A percentile compares a stretch with the other conserved stretches of the same genome.
Evolutionary conservation across 768 basidiomycete genomes (phyloP).

Genomic region (Lactarius vividus): DNA sequence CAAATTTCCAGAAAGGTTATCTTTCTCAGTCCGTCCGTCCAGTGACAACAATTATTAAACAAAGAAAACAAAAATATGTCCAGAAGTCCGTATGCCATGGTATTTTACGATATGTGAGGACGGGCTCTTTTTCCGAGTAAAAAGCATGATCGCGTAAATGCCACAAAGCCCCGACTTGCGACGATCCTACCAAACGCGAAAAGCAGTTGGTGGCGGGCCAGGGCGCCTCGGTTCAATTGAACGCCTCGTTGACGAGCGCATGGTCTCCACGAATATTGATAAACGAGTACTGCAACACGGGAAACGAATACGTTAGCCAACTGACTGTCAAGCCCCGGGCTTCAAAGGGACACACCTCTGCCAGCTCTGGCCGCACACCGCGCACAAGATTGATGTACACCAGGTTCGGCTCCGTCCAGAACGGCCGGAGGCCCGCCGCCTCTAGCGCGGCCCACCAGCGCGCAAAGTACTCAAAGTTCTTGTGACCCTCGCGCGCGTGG

Average conservation of each 20-base stretch:
- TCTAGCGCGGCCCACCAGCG: constrained; percentile 70
- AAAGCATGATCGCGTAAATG: neutral
- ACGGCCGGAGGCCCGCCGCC: constrained; percentile 62
- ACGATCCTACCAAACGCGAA: neutral
- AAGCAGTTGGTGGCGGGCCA: neutral
- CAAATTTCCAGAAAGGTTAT: no score
- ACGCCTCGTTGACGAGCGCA: neutral
- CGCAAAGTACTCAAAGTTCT: constrained; percentile 50
- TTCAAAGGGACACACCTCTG: constrained; percentile 36
- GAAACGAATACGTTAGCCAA: no score
- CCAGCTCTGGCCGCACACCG: constrained; percentile 38
- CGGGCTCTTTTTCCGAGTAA: neutral
- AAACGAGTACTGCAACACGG: constrained; percentile 32
- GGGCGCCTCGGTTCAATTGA: neutral
- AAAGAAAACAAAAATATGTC: neutral
- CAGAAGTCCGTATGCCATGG: neutral
- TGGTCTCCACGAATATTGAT: constrained; percentile 33
- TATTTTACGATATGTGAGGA: neutral
- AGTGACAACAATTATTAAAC: neutral
- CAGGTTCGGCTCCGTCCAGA: constrained; percentile 62
- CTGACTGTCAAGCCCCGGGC: no score
- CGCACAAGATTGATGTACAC: constrained; percentile 43
- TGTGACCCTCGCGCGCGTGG: constrained; percentile 39
- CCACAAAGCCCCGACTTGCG: neutral
- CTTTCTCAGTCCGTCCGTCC: neutral